Base-by-base conservation (phyloP, 169 alveolate species). In the Plasmodium fragile region DNA sequence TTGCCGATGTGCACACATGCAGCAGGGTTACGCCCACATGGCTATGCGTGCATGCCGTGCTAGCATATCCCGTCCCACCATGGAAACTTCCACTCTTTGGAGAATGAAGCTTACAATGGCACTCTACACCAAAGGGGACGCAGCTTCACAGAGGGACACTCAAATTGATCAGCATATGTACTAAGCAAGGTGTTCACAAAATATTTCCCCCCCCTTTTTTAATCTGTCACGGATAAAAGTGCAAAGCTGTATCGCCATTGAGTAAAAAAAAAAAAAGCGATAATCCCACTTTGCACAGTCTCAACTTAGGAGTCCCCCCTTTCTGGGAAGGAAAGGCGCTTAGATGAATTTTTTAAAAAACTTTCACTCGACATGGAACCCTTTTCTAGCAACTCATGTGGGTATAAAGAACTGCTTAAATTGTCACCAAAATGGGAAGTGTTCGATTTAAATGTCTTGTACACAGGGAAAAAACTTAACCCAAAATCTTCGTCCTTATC, bases 381-480 rank as follows among this genome's bases (percentile, higher is more conserved):
- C 72, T 36, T 78, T 53, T 87, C 73, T 71, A 87, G 45, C 39
- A 87, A 59, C 30, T 87, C 93, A 75, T 87, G 82, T 8, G 85
- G 89, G 32, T 77, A 87, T 34, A 77, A 49, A 22, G 85, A 77
- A 28, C 41, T 75, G 5, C 16, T 53, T 32, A 87, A 36, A 75
- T 55, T 77, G 41, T 87, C 73, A 53, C 80, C 45, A 87, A 87
- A 87, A 87, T 87, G 93, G 4, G 81, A 87, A 36, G 75, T 13
- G 55, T 87, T 87, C 10, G 93, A 87, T 78, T 87, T 78, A 87
- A 87, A 87, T 3, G 89, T 87, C 80, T 87, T 87, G 71, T 87
- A 87, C 34, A 87, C 89, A n/a, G 93, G 93, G 43, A 87, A 75
- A 11, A 87, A 77, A 45, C 39, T 87, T 25, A 87, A 30, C 10